These are phyloP conservation scores for Penicillium mononematosum DNA, from an alignment of 495 filamentous ascomycete genomes.

Conservation along the genomic window DNA sequence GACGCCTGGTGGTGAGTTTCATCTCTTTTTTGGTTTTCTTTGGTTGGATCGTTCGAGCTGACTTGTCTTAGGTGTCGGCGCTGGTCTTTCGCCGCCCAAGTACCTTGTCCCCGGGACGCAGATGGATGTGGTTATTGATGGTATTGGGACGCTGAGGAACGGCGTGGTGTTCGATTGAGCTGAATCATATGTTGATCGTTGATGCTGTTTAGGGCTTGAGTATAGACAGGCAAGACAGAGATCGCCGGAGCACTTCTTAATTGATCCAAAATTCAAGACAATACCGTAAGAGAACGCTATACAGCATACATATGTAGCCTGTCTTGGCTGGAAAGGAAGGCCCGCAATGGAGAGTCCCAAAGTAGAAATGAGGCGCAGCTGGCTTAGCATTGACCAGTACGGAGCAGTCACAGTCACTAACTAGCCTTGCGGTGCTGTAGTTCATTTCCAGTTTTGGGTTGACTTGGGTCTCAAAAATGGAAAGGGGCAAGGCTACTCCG, in stretches of 20 bases:
- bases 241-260: background rate
- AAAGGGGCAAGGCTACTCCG: background rate
- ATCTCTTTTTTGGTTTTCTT: background rate
- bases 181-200: background rate
- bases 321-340: background rate
- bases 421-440: constrained; percentile 1
- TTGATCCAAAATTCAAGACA: background rate
- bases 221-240: background rate
- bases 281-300: background rate
- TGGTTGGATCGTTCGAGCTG: background rate
- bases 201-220: background rate
- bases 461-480: background rate
- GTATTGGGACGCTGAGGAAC: constrained; percentile 40
- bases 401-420: background rate
- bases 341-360: background rate
- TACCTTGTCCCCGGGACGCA: constrained; percentile 37
- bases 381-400: constrained; percentile 5
- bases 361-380: constrained; percentile 5
- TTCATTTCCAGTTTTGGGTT: background rate
- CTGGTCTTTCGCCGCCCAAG: constrained; percentile 33
- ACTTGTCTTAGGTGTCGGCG: constrained; percentile 28
- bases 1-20: constrained; percentile 46
- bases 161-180: constrained; percentile 26
- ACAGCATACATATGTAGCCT: background rate
- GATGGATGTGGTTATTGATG: constrained; percentile 37